Percentiles rank a stretch among this genome's conserved stretches.
Evolutionary conservation across 2,329 filamentous ascomycete species (phyloP).

Genomic region (Sordariomycetes sp.): DNA sequence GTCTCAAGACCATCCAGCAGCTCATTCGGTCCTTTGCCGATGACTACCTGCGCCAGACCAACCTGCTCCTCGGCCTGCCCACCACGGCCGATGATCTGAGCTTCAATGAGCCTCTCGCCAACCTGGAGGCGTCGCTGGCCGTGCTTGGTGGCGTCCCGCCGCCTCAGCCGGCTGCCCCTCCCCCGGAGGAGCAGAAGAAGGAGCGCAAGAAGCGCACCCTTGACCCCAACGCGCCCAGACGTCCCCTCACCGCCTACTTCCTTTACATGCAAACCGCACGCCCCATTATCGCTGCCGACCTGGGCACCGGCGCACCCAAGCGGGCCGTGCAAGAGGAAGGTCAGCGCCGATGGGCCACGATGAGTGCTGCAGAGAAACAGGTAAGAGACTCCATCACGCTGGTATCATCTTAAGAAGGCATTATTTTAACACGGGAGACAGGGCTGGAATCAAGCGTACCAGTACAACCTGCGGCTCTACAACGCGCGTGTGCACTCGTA

Average conservation of each 20-base stretch:
- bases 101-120: constrained; percentile 32
- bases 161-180: constrained; percentile 18
- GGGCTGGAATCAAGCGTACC: constrained; percentile 57
- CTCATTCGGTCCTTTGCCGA: constrained; percentile 69
- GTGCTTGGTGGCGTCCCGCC: constrained; percentile 33
- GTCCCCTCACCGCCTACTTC: constrained; percentile 89
- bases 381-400: background rate
- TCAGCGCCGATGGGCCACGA: constrained; percentile 72
- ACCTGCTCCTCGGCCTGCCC: constrained; percentile 63
- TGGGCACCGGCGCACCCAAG: constrained; percentile 66
- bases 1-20: constrained; percentile 68
- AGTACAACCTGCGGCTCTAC: constrained; percentile 57
- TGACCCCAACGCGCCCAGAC: constrained; percentile 91
- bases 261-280: constrained; percentile 86
- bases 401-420: background rate
- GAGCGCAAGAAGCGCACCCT: constrained; percentile 80
- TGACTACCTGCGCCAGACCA: constrained; percentile 82
- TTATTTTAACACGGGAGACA: constrained; percentile 8
- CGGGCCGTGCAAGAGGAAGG: constrained; percentile 83
- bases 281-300: constrained; percentile 67
- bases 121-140: constrained; percentile 38
- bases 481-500: constrained; percentile 56
- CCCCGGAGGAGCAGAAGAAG: constrained; percentile 58
- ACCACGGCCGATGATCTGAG: constrained; percentile 35
- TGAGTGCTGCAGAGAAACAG: constrained; percentile 63